A percentile compares a stretch with the other conserved stretches of the same genome.
Evolutionary conservation across 495 filamentous ascomycete species (phyloP).

Genomic region (Emericellopsis terricola): DNA sequence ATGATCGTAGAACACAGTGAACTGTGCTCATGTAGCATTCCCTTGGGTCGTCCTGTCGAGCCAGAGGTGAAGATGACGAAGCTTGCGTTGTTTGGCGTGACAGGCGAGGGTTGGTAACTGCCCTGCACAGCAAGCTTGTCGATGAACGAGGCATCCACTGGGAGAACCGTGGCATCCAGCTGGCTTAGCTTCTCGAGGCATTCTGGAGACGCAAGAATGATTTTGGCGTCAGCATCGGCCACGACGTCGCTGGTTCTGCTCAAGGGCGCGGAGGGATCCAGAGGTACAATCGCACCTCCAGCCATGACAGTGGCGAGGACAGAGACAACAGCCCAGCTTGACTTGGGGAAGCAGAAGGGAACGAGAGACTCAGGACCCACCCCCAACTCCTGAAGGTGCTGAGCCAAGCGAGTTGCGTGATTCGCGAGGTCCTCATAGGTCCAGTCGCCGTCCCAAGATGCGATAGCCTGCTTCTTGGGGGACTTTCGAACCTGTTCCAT

Average conservation of each 20-base stretch:
- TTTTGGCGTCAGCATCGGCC: constrained; percentile 1
- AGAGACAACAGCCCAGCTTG: constrained; percentile 30
- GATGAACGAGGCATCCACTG: too few species aligned
- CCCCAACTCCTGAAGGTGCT: constrained; percentile 7
- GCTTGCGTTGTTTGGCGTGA: constrained; percentile 16
- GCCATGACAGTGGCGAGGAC: constrained; percentile 35
- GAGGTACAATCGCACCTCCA: constrained; percentile 35
- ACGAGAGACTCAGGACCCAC: constrained; percentile 31
- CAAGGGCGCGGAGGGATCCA: too few species aligned
- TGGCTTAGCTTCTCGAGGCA: too few species aligned
- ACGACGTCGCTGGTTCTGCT: constrained; percentile 26
- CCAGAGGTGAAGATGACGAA: constrained; percentile 38
- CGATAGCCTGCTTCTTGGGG: neutral
- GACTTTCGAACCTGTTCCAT: constrained; percentile 5
- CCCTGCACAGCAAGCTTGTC: too few species aligned
- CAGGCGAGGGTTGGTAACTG: too few species aligned
- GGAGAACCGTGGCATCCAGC: too few species aligned
- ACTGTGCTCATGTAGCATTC: constrained; percentile 23
- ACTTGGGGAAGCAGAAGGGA: constrained; percentile 36
- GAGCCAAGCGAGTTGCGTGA: neutral
- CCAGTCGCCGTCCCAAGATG: constrained; percentile 3
- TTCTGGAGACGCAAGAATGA: too few species aligned
- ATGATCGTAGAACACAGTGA: constrained; percentile 11
- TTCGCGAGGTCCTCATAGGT: constrained; percentile 12
- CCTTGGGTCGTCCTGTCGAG: constrained; percentile 30